These are phyloP conservation scores for Urtica urens DNA, from an alignment of 306 rosid species.

Conservation along the genomic window DNA sequence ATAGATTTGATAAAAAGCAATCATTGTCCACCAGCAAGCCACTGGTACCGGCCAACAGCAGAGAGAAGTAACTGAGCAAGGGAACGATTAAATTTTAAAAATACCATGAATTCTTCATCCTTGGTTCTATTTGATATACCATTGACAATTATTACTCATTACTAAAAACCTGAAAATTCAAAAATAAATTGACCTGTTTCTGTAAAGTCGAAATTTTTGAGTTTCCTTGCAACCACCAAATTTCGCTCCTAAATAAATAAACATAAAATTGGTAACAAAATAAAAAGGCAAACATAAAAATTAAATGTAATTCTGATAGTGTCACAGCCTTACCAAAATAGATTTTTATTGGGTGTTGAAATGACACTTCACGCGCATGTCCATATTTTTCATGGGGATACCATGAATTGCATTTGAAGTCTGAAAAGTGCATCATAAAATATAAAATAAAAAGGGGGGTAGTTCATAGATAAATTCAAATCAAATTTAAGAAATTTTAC, in stretches of 20 bases:
- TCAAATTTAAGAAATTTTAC: slow-evolving; percentile 29
- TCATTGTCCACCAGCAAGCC: too few species aligned
- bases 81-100: too few species aligned
- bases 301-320: slow-evolving; percentile 16
- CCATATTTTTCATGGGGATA: slow-evolving; percentile 54
- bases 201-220: slow-evolving; percentile 61
- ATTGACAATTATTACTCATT: not conserved
- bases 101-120: too few species aligned
- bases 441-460: slow-evolving; percentile 4
- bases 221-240: slow-evolving; percentile 72
- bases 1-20: too few species aligned
- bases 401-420: slow-evolving; percentile 60
- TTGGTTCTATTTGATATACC: too few species aligned
- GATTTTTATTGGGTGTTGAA: slow-evolving; percentile 89
- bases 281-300: too few species aligned
- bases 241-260: slow-evolving; percentile 59
- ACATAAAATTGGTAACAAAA: slow-evolving; percentile 1
- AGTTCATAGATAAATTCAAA: slow-evolving; percentile 1
- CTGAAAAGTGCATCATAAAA: slow-evolving; percentile 34
- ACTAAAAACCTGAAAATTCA: not conserved
- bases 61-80: too few species aligned
- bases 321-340: slow-evolving; percentile 63
- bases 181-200: slow-evolving; percentile 46
- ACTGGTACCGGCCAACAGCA: too few species aligned
- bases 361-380: slow-evolving; percentile 66